Evolutionary conservation across 1,284 basidiomycete genomes (phyloP).

Genomic region (Heterobasidion irregulare): DNA sequence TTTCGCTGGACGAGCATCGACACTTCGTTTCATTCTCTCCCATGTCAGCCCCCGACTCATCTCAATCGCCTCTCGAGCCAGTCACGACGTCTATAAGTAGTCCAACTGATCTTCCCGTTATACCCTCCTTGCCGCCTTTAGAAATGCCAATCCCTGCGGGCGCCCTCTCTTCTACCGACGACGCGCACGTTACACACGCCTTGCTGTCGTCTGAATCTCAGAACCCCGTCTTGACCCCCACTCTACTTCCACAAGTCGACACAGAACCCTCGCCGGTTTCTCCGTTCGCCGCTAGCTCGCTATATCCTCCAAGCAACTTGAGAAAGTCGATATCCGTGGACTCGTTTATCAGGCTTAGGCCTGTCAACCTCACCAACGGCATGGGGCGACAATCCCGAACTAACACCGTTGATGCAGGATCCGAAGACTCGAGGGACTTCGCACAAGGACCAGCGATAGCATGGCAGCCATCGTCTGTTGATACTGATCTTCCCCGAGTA

Average conservation of each 20-base stretch:
- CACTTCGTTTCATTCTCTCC: not conserved
- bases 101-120: constrained; percentile 28
- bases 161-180: constrained; percentile 6
- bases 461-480: constrained; percentile 13
- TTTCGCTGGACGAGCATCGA: not conserved
- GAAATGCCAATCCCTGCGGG: constrained; percentile 27
- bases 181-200: not conserved
- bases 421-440: constrained; percentile 3
- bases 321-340: constrained; percentile 71
- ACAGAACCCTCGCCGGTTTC: constrained; percentile 19
- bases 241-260: constrained; percentile 18
- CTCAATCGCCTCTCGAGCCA: not conserved
- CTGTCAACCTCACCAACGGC: constrained; percentile 8
- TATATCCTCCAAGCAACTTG: constrained; percentile 30
- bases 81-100: constrained; percentile 2
- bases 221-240: constrained; percentile 3
- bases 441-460: not conserved
- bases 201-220: not conserved
- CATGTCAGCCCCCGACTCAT: not conserved
- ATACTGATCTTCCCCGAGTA: constrained; percentile 22
- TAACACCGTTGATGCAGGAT: not conserved
- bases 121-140: constrained; percentile 37
- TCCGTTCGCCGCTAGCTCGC: constrained; percentile 14
- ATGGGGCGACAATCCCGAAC: constrained; percentile 19
- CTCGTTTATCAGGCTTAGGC: constrained; percentile 50